Percentiles rank a stretch among this genome's conserved stretches.
Conservation (phyloP, 805 yeast species). For the Saccharomycopsis javanensis region DNA sequence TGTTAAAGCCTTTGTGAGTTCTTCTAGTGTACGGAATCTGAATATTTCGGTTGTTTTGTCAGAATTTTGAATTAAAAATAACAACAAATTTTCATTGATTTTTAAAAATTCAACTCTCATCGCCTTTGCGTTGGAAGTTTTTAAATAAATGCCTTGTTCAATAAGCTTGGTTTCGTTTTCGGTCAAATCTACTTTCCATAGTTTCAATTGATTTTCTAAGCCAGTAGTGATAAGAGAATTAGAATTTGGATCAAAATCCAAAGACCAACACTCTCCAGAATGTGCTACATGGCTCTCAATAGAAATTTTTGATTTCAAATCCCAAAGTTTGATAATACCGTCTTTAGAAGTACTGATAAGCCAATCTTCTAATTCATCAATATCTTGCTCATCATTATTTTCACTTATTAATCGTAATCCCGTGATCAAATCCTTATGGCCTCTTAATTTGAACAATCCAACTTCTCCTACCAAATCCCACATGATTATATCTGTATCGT, state of each 20-base stretch:
- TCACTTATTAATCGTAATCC: conserved; percentile 46
- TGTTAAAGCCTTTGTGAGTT: conserved; percentile 64
- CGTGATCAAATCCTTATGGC: conserved; percentile 85
- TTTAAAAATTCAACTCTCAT: conserved; percentile 44
- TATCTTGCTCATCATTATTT: conserved; percentile 20
- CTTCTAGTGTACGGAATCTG: conserved; percentile 66
- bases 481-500: conserved; percentile 71
- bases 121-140: conserved; percentile 69
- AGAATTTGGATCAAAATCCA: conserved; percentile 28
- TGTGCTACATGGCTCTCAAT: conserved; percentile 93
- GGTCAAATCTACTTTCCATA: conserved; percentile 65
- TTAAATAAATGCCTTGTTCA: conserved; percentile 60
- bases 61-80: conserved; percentile 64
- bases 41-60: conserved; percentile 77
- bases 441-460: conserved; percentile 76
- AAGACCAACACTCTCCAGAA: conserved; percentile 86
- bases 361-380: conserved; percentile 59
- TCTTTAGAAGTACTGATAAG: conserved; percentile 75
- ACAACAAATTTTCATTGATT: conserved; percentile 29
- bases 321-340: conserved; percentile 91
- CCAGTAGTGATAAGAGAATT: conserved; percentile 60
- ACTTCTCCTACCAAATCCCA: conserved; percentile 95
- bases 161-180: conserved; percentile 41
- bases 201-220: conserved; percentile 68
- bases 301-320: conserved; percentile 78